Percentiles rank a stretch among this genome's conserved stretches.
phyloP scores from a whole-genome alignment of 1,284 basidiomycete genomes.

The Acaromyces ingoldii region DNA sequence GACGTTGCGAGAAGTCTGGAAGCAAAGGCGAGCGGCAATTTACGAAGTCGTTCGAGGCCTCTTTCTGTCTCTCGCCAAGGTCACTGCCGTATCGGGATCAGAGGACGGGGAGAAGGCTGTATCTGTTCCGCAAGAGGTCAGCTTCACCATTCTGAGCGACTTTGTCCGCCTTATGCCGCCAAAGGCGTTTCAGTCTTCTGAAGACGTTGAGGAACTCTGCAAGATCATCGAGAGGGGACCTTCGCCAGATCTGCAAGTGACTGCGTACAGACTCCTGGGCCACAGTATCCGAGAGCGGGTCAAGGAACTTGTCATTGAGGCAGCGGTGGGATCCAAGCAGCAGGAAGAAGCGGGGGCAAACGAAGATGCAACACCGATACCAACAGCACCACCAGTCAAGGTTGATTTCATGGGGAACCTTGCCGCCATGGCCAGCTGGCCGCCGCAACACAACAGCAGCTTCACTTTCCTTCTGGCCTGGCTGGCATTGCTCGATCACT shows the following conservation, averaged over 20 bases:
- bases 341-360: not conserved
- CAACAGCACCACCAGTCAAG: not conserved
- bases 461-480: slow-evolving; percentile 67
- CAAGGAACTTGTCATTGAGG: slow-evolving; percentile 75
- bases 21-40: slow-evolving; percentile 59
- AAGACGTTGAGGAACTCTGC: not conserved
- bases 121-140: too few relatives aligned
- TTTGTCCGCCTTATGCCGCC: too few relatives aligned
- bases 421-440: slow-evolving; percentile 53
- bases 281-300: slow-evolving; percentile 65
- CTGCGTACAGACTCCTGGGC: slow-evolving; percentile 65
- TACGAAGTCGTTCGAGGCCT: slow-evolving; percentile 62
- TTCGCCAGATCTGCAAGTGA: slow-evolving; percentile 65
- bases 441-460: not conserved
- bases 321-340: slow-evolving; percentile 59
- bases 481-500: slow-evolving; percentile 84
- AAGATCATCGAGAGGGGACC: slow-evolving; percentile 57
- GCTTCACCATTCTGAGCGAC: too few relatives aligned
- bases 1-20: slow-evolving; percentile 65
- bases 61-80: slow-evolving; percentile 54
- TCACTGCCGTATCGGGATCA: too few relatives aligned
- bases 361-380: not conserved
- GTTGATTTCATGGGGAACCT: slow-evolving; percentile 43
- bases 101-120: too few relatives aligned
- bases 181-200: not conserved